Base-by-base conservation (phyloP, 1,284 basidiomycete genomes). In the Trametes polyzona region DNA sequence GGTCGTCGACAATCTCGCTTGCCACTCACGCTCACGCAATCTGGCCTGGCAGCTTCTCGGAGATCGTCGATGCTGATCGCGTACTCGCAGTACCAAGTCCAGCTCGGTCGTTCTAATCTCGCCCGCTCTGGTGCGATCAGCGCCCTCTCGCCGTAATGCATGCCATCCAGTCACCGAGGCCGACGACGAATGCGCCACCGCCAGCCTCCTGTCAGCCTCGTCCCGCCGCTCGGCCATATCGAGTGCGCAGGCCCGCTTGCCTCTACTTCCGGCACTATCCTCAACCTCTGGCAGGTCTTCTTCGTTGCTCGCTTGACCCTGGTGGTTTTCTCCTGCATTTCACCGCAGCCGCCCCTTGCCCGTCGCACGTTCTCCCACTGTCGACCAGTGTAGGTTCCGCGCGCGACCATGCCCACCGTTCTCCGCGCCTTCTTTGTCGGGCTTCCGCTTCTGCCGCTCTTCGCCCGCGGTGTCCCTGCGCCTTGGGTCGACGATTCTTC, bases 391-490 rank as follows among this genome's bases (percentile, higher is more conserved):
- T 48, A 17, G 17, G 29, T 24, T 21, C 41, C 40, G 11, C 40
- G 37, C 41, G 29, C 35, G 27, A 35, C 48, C 17, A 59, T 57
- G 61, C 16, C 58, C 11, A 33, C 46, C 50, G 43, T 27, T 26
- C 55, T 49, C 26, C 53, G 37, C 30, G 42, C 53, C 41, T 40
- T 47, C 29, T 33, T 51, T 24, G 54, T 55, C 21, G 57, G 49
- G 6, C 58, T 65, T 39, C 37, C 52, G 5, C 37, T 57, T 42
- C 58, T 64, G 33, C 62, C 66, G 52, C 53, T 64, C 53, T 61
- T 65, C 42, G 63, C 52, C 56, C 61, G 40, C 19, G 39, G 33
- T 37, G 58, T 55, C 40, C 61, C 59, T 19, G 50, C 60, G 12
- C 61, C 66, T 16, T 61, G 55, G 54, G 51, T 61, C 46, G 37